Conservation (phyloP, 176 grass and related monocot genomes). For the Canna indica region DNA sequence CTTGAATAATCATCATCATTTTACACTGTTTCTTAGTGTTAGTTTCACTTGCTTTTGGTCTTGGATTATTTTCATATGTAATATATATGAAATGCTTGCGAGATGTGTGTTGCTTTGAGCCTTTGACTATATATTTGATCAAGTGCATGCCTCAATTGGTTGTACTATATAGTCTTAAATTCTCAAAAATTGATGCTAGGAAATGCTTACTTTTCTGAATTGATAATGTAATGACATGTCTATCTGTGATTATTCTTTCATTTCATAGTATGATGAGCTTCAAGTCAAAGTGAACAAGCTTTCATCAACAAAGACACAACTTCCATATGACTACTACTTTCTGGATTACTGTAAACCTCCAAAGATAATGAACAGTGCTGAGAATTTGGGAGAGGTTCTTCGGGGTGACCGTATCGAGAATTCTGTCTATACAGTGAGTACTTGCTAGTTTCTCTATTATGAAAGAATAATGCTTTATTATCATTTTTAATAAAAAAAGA, state of each 20-base stretch:
- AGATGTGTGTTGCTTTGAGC: neutral
- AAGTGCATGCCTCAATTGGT: neutral
- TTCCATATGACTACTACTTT: slow-evolving; percentile 17
- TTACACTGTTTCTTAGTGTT: neutral
- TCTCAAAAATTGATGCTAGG: neutral
- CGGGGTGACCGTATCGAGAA: slow-evolving; percentile 12
- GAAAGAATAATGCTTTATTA: neutral
- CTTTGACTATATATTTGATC: neutral
- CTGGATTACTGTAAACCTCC: slow-evolving; percentile 9
- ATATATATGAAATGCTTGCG: neutral
- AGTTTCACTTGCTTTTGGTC: neutral
- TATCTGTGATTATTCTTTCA: neutral
- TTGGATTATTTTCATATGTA: neutral
- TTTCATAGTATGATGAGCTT: slow-evolving; percentile 18
- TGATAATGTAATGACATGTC: neutral
- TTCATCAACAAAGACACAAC: slow-evolving; percentile 17
- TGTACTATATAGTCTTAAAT: neutral
- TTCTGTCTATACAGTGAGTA: slow-evolving; percentile 9
- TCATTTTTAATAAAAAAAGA: neutral
- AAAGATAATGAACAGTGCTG: slow-evolving; percentile 13
- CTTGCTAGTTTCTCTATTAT: neutral
- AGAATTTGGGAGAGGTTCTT: slow-evolving; percentile 13
- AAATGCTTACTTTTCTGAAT: neutral
- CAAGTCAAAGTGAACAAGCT: slow-evolving; percentile 18
- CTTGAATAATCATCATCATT: neutral